Conservation (phyloP, 306 rosid genomes). For the Comarum palustre region DNA sequence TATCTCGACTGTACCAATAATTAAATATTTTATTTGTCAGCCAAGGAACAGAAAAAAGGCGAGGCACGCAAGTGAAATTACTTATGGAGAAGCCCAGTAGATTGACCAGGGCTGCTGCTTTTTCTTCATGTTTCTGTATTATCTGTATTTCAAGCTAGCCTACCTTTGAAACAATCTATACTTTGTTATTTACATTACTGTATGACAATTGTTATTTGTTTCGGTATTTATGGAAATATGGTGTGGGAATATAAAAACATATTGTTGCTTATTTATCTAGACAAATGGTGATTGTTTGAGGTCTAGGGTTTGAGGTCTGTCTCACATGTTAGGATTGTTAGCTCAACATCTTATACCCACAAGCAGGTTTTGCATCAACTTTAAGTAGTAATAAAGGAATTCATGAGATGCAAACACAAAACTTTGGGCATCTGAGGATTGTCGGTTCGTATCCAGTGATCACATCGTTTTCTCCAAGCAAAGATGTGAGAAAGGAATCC, state of each 20-base stretch:
- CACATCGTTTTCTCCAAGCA: background rate
- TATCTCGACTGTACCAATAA: background rate
- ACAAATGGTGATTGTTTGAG: background rate
- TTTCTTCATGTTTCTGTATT: conserved; percentile 2
- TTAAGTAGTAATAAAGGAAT: background rate
- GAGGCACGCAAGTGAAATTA: conserved; percentile 69
- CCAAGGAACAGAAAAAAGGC: conserved; percentile 76
- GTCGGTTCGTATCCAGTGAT: background rate
- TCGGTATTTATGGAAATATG: background rate
- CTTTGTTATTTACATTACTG: conserved; percentile 9
- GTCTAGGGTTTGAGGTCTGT: background rate
- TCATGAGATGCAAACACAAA: background rate
- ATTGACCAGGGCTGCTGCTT: conserved; percentile 6
- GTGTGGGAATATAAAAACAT: background rate
- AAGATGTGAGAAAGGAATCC: background rate
- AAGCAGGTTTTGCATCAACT: background rate
- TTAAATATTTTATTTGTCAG: conserved; percentile 37
- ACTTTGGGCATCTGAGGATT: background rate
- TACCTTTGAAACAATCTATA: background rate
- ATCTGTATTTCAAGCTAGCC: conserved; percentile 8
- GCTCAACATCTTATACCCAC: background rate
- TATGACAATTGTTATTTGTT: conserved; percentile 4
- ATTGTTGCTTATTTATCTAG: background rate
- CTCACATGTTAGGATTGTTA: background rate
- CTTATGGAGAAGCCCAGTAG: background rate